These are phyloP conservation scores for Plantago elongata DNA, from an alignment of 257 asterid genomes.

Conservation along the genomic window DNA sequence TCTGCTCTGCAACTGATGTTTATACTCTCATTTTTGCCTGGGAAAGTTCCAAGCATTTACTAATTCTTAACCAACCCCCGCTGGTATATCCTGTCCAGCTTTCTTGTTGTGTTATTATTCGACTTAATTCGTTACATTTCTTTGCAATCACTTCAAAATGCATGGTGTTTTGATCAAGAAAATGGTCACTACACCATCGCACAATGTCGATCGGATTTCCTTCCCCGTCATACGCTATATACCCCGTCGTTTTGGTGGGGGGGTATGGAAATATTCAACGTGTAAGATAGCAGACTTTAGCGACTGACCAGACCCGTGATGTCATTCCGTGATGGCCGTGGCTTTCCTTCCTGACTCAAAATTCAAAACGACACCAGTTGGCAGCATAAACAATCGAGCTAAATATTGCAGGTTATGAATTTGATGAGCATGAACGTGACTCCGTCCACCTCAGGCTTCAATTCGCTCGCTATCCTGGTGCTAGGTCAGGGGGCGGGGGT, in stretches of 20 bases:
- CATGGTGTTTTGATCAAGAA: too few species aligned
- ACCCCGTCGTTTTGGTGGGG: neutral
- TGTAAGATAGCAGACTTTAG: slow-evolving; percentile 13
- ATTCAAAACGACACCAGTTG: slow-evolving; percentile 27
- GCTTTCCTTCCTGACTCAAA: slow-evolving; percentile 12
- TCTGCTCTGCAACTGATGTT: too few species aligned
- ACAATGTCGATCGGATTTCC: too few species aligned
- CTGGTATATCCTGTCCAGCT: neutral
- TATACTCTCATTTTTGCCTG: too few species aligned
- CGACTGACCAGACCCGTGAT: slow-evolving; percentile 2
- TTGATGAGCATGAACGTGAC: slow-evolving; percentile 58
- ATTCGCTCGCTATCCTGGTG: slow-evolving; percentile 63
- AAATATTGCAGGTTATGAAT: slow-evolving; percentile 63
- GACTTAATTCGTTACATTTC: neutral
- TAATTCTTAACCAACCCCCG: too few species aligned
- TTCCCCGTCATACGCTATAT: neutral
- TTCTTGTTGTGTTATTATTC: neutral
- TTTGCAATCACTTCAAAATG: neutral
- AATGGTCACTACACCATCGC: too few species aligned
- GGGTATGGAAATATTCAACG: neutral
- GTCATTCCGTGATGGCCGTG: slow-evolving; percentile 7
- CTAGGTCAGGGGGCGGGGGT: slow-evolving; percentile 53
- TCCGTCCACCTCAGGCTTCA: slow-evolving; percentile 47
- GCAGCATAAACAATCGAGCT: slow-evolving; percentile 33
- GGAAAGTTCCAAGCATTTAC: too few species aligned